Evolutionary conservation across 495 filamentous ascomycete genomes (phyloP).

Genomic region (Xylaria cubensis): DNA sequence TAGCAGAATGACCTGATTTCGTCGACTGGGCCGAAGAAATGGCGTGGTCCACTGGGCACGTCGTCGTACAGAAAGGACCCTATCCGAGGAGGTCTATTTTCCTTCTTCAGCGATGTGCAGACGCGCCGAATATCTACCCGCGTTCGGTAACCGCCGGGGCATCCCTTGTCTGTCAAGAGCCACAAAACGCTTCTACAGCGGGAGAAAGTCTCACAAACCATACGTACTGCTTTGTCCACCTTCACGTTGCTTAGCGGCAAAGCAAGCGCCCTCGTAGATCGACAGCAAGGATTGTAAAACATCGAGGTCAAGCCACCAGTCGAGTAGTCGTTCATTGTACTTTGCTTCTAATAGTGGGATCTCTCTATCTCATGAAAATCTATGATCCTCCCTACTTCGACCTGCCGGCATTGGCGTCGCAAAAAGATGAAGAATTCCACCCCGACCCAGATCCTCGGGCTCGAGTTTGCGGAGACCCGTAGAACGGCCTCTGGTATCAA

Average conservation of each 20-base stretch:
- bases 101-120: slow-evolving; percentile 22
- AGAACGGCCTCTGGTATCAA: slow-evolving; percentile 10
- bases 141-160: slow-evolving; percentile 18
- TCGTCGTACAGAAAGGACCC: slow-evolving; percentile 26
- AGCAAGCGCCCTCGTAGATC: slow-evolving; percentile 22
- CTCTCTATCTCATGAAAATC: background rate
- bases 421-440: slow-evolving; percentile 3
- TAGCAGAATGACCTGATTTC: slow-evolving; percentile 30
- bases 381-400: background rate
- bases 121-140: slow-evolving; percentile 16
- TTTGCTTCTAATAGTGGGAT: no score
- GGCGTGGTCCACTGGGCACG: slow-evolving; percentile 25
- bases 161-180: background rate
- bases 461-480: slow-evolving; percentile 3
- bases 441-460: slow-evolving; percentile 26
- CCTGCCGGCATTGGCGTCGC: slow-evolving; percentile 18
- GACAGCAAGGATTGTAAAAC: slow-evolving; percentile 16
- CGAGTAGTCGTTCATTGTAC: background rate
- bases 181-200: background rate
- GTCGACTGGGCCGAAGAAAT: slow-evolving; percentile 24
- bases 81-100: slow-evolving; percentile 24
- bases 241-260: slow-evolving; percentile 20
- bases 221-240: background rate
- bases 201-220: slow-evolving; percentile 10
- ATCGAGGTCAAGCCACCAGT: background rate